These are phyloP conservation scores for Lepiota venenata DNA, from an alignment of 768 basidiomycete species.

Conservation along the genomic window DNA sequence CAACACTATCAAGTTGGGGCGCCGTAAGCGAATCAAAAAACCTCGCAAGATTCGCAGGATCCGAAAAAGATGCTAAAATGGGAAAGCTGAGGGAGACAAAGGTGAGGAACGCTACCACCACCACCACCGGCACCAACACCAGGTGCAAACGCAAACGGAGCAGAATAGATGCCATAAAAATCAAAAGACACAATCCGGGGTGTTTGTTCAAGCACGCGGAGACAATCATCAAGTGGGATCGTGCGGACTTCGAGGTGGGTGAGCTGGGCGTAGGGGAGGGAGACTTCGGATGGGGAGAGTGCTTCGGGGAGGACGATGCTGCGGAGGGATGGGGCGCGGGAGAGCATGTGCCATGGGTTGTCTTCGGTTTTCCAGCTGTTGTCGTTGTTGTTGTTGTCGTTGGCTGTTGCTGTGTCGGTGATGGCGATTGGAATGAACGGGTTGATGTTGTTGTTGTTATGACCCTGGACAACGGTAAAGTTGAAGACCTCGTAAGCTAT, in stretches of 20 bases:
- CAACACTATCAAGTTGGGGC: neutral
- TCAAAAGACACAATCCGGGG: constrained; percentile 5
- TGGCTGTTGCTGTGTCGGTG: too few species aligned
- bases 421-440: too few species aligned
- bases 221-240: constrained; percentile 6
- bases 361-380: too few species aligned
- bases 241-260: constrained; percentile 9
- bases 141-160: neutral
- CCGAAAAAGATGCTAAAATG: constrained; percentile 6
- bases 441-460: too few species aligned
- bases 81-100: neutral
- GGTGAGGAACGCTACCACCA: neutral
- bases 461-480: neutral
- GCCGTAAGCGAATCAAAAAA: neutral
- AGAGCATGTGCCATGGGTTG: constrained; percentile 10
- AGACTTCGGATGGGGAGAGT: constrained; percentile 1
- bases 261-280: constrained; percentile 3
- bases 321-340: constrained; percentile 2
- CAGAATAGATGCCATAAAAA: constrained; percentile 8
- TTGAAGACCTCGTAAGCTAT: constrained; percentile 1
- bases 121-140: too few species aligned
- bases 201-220: constrained; percentile 1
- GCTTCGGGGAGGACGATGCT: constrained; percentile 8
- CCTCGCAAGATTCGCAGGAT: neutral
- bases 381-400: too few species aligned